These are phyloP conservation scores for Graphilbum sp. DNA, from an alignment of 2,329 filamentous ascomycete species.

Conservation along the genomic window DNA sequence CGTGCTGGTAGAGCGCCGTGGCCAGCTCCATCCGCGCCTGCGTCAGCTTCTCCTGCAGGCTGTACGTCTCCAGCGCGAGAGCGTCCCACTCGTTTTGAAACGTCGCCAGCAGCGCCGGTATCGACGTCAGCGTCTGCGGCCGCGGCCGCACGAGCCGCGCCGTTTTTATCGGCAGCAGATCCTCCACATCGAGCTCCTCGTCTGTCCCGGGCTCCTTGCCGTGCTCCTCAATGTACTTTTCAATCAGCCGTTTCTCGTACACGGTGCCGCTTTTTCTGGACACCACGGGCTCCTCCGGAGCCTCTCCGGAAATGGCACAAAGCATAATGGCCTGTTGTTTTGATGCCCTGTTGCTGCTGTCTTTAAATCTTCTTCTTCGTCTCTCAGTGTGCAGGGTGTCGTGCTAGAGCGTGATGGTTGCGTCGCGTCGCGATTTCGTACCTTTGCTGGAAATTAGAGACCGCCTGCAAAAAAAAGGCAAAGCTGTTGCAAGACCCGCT, in stretches of 20 bases:
- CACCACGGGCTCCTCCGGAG: slow-evolving; percentile 84
- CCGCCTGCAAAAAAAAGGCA: too few relatives aligned
- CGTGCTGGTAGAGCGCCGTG: slow-evolving; percentile 88
- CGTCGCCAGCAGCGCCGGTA: slow-evolving; percentile 79
- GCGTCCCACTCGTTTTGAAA: slow-evolving; percentile 99
- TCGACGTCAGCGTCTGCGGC: slow-evolving; percentile 86
- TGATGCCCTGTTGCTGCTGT: neutral
- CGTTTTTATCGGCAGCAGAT: slow-evolving; percentile 77
- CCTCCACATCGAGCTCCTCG: slow-evolving; percentile 67
- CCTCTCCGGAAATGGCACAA: slow-evolving; percentile 65
- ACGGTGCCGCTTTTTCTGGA: slow-evolving; percentile 81
- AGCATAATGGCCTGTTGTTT: too few relatives aligned
- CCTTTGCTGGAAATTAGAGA: too few relatives aligned
- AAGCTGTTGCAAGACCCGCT: too few relatives aligned
- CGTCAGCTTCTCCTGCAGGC: slow-evolving; percentile 72
- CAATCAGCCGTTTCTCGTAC: slow-evolving; percentile 89
- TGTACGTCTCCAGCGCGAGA: slow-evolving; percentile 79
- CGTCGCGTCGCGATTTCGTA: too few relatives aligned
- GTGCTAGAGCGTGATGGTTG: too few relatives aligned
- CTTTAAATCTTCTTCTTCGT: neutral
- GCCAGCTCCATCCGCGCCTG: slow-evolving; percentile 89
- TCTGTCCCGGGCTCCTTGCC: slow-evolving; percentile 83
- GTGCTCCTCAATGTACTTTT: slow-evolving; percentile 85
- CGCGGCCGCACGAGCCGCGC: slow-evolving; percentile 72
- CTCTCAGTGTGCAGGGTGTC: too few relatives aligned